A percentile compares a stretch with the other conserved stretches of the same genome.
Conservation (phyloP, 2,329 filamentous ascomycete genomes). For the Claviceps cyperi region DNA sequence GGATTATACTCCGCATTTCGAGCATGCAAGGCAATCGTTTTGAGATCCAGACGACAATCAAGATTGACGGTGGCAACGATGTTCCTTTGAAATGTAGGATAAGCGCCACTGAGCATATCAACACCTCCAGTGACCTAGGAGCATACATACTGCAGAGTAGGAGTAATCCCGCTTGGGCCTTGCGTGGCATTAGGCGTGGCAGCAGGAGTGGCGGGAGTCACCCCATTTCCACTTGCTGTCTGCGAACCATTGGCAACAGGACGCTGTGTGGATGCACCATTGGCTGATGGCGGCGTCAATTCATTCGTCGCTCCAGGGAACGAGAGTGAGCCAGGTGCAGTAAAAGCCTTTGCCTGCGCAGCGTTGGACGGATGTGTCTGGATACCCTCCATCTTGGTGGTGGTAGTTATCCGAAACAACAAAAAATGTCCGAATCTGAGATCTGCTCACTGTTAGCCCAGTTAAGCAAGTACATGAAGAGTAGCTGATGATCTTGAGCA, state of each 20-base stretch:
- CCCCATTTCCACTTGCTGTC: conserved; percentile 56
- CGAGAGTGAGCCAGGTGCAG: conserved; percentile 78
- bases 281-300: conserved; percentile 64
- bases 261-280: conserved; percentile 38
- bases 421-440: conserved; percentile 9
- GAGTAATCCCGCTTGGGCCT: conserved; percentile 78
- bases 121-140: conserved; percentile 21
- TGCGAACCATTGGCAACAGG: conserved; percentile 33
- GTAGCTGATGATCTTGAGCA: no score
- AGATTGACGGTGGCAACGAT: conserved; percentile 98
- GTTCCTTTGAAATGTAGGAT: conserved; percentile 56
- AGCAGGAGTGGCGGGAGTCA: conserved; percentile 80
- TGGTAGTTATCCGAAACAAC: conserved; percentile 9
- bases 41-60: conserved; percentile 91
- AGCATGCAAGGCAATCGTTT: conserved; percentile 96
- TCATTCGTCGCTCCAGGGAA: conserved; percentile 77
- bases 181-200: conserved; percentile 75
- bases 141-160: conserved; percentile 86
- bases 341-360: conserved; percentile 89
- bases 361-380: conserved; percentile 86
- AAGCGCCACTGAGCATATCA: conserved; percentile 32
- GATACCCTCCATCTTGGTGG: conserved; percentile 62
- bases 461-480: background rate
- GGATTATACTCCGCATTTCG: conserved; percentile 98
- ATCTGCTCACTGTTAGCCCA: conserved; percentile 14